Conservation (phyloP, 2,329 filamentous ascomycete genomes). For the Colletotrichum orbiculare region DNA sequence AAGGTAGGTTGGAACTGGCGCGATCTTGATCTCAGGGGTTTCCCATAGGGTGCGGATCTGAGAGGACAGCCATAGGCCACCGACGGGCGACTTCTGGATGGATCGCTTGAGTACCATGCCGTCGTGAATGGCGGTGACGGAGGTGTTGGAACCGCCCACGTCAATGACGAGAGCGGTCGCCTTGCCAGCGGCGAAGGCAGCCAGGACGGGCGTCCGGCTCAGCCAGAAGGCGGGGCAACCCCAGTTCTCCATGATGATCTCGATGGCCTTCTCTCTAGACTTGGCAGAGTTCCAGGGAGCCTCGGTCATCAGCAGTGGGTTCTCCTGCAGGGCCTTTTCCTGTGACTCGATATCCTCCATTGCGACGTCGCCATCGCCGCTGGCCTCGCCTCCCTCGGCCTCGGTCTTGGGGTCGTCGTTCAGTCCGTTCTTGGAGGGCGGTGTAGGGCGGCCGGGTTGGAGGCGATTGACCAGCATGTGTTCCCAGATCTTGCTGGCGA, state of each 20-base stretch:
- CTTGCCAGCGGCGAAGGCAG: conserved; percentile 93
- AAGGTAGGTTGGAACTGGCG: conserved; percentile 86
- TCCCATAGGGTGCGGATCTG: conserved; percentile 88
- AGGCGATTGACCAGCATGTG: conserved; percentile 89
- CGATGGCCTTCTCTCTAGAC: conserved; percentile 91
- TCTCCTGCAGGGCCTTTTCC: conserved; percentile 88
- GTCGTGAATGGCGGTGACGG: conserved; percentile 91
- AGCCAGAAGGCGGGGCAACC: conserved; percentile 95
- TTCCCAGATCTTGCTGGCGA: conserved; percentile 90
- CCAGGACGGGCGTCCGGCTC: conserved; percentile 86
- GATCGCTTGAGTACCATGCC: conserved; percentile 94
- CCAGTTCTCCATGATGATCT: conserved; percentile 98
- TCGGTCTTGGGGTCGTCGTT: conserved; percentile 73
- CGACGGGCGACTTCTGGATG: conserved; percentile 85
- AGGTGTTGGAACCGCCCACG: conserved; percentile 88
- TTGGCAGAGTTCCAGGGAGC: conserved; percentile 92
- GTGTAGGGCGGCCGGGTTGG: conserved; percentile 78
- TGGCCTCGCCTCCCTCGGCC: conserved; percentile 70
- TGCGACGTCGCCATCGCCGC: conserved; percentile 69
- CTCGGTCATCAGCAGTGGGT: conserved; percentile 92
- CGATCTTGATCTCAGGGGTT: conserved; percentile 74
- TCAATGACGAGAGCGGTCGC: conserved; percentile 93
- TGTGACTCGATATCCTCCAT: conserved; percentile 65
- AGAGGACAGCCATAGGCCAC: conserved; percentile 88
- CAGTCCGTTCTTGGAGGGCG: conserved; percentile 80